Evolutionary conservation across 176 grass and related monocot genomes (phyloP).

Genomic region (Miscanthus lutarioriparius): DNA sequence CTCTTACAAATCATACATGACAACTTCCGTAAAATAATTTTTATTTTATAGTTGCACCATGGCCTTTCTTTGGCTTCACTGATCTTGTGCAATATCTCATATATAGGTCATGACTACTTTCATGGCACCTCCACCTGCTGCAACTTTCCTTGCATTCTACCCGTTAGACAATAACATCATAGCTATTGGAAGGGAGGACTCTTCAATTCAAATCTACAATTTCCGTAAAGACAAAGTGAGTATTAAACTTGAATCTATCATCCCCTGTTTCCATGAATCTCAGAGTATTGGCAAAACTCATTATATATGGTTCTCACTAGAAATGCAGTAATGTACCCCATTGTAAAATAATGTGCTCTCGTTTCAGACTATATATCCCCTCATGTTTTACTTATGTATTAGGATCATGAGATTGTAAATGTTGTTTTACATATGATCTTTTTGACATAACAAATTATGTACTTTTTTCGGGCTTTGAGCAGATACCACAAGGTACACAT

Average conservation of each 20-base stretch:
- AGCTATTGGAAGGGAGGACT: constrained; percentile 67
- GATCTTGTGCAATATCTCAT: neutral
- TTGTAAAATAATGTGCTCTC: neutral
- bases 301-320: neutral
- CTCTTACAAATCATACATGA: neutral
- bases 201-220: constrained; percentile 65
- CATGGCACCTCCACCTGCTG: constrained; percentile 59
- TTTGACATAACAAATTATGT: neutral
- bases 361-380: neutral
- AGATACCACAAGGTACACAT: no score
- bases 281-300: no score
- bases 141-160: constrained; percentile 38
- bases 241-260: neutral
- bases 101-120: constrained; percentile 44
- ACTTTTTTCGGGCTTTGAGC: neutral
- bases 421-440: neutral
- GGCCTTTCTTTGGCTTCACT: neutral
- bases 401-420: neutral
- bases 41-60: neutral
- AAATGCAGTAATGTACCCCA: neutral
- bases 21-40: neutral
- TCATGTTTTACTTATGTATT: neutral
- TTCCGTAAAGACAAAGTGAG: constrained; percentile 43
- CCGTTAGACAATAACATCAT: constrained; percentile 39
- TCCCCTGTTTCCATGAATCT: neutral